Percentiles rank a stretch among this genome's conserved stretches.
phyloP scores from a whole-genome alignment of 495 filamentous ascomycete species.

The Coniosporium apollinis region DNA sequence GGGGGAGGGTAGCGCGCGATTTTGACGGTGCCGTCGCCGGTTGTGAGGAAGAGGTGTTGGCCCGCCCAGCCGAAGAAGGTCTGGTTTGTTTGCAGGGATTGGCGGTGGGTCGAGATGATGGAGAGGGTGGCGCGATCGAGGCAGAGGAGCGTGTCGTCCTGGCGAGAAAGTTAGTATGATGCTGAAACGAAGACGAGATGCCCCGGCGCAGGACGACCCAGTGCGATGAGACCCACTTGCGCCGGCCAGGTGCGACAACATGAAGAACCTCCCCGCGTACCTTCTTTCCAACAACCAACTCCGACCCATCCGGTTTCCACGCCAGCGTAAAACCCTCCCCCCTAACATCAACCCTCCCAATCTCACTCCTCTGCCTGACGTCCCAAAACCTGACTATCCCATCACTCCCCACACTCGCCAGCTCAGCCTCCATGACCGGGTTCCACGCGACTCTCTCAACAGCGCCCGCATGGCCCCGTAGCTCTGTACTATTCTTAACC shows the following conservation, averaged over 20 bases:
- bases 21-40: slow-evolving; percentile 63
- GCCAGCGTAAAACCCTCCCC: slow-evolving; percentile 69
- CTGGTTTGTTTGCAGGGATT: slow-evolving; percentile 62
- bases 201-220: neutral
- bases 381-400: slow-evolving; percentile 89
- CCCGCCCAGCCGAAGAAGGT: slow-evolving; percentile 67
- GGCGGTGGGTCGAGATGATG: slow-evolving; percentile 44
- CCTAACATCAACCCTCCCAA: slow-evolving; percentile 64
- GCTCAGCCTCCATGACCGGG: slow-evolving; percentile 69
- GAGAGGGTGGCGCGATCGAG: slow-evolving; percentile 26
- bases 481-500: slow-evolving; percentile 13
- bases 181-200: neutral
- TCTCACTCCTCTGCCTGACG: slow-evolving; percentile 60
- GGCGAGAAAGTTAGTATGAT: neutral
- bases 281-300: slow-evolving; percentile 70
- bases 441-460: slow-evolving; percentile 87
- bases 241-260: neutral
- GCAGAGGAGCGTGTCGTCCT: slow-evolving; percentile 58
- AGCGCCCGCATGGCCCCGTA: slow-evolving; percentile 58
- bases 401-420: slow-evolving; percentile 73
- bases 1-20: slow-evolving; percentile 56
- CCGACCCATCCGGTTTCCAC: slow-evolving; percentile 77
- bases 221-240: neutral
- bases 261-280: slow-evolving; percentile 28
- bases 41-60: slow-evolving; percentile 60